phyloP scores from a whole-genome alignment of 495 filamentous ascomycete genomes.

The Aspergillus heteromorphus region DNA sequence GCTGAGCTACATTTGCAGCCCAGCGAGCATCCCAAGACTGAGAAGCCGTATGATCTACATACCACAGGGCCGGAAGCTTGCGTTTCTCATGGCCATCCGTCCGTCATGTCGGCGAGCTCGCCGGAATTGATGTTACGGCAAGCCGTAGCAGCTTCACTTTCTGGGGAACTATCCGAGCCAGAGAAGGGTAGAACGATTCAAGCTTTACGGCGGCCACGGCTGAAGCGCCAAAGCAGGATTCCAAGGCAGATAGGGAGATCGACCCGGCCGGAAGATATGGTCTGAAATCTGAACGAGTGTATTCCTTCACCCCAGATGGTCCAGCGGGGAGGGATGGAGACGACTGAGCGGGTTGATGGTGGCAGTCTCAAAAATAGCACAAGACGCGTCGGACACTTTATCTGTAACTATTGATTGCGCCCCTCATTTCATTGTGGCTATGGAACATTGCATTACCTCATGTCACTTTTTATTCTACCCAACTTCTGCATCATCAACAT shows the following conservation, averaged over 20 bases:
- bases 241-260: neutral
- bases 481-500: no score
- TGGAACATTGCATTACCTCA: no score
- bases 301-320: neutral
- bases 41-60: neutral
- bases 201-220: neutral
- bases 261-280: neutral
- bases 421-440: neutral
- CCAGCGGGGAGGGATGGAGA: neutral
- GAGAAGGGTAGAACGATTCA: neutral
- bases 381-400: neutral
- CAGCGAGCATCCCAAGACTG: neutral
- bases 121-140: neutral
- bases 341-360: neutral
- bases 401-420: neutral
- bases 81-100: neutral
- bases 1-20: neutral
- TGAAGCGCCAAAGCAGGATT: neutral
- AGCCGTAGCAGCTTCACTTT: neutral
- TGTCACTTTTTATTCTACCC: no score
- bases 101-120: neutral
- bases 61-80: neutral
- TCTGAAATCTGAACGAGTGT: neutral
- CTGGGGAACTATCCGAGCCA: neutral
- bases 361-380: neutral